Evolutionary conservation across 352 stramenopile genomes (phyloP).

Genomic region (Globisporangium carolinianum): DNA sequence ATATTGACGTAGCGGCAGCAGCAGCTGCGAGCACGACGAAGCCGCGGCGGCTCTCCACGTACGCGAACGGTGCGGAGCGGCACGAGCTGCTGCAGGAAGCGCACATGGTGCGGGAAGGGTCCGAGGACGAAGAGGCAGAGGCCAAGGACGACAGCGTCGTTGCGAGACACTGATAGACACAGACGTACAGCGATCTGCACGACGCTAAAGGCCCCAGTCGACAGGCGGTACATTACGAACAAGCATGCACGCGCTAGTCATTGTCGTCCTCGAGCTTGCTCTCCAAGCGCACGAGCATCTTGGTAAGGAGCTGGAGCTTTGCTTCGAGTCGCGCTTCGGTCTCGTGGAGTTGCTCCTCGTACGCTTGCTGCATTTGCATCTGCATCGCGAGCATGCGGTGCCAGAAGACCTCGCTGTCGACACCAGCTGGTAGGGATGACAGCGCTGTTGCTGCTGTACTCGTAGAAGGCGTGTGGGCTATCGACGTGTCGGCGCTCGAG

Average conservation of each 20-base stretch:
- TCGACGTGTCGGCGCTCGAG: too few relatives aligned
- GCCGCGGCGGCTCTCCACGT: conserved; percentile 4
- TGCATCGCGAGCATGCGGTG: conserved; percentile 24
- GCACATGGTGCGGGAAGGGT: conserved; percentile 7
- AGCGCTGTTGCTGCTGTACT: background rate
- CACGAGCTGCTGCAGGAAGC: conserved; percentile 10
- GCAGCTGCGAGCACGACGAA: background rate
- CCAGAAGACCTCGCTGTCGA: conserved; percentile 26
- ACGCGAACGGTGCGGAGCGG: background rate
- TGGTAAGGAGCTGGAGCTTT: conserved; percentile 61
- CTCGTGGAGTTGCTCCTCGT: conserved; percentile 49
- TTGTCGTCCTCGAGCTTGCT: conserved; percentile 40
- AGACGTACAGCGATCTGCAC: background rate
- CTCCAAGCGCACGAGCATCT: conserved; percentile 62
- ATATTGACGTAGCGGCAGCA: background rate
- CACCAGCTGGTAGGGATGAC: too few relatives aligned
- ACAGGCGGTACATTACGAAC: background rate
- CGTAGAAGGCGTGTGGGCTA: background rate
- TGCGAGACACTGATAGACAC: too few relatives aligned
- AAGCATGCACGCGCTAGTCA: conserved; percentile 13
- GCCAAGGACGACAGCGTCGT: background rate
- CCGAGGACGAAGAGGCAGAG: conserved; percentile 2
- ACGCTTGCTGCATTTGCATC: conserved; percentile 41
- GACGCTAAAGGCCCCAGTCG: background rate
- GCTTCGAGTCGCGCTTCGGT: conserved; percentile 61